Base-by-base conservation (phyloP, 805 yeast genomes). In the Ogataea nakhonphanomensis region DNA sequence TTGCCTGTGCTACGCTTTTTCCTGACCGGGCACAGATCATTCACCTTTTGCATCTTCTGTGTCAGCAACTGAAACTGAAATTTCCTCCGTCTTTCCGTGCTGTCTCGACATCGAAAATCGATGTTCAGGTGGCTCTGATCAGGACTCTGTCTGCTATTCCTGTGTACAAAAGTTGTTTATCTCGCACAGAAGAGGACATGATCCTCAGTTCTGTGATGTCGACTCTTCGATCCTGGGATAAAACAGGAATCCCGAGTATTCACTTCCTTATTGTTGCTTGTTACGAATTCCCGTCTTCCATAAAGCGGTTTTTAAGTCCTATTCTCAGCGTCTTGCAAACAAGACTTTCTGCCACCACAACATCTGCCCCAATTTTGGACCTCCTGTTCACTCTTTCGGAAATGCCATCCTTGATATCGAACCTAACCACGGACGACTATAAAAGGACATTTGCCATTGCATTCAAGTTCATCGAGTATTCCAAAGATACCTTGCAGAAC, bases 361-460 rank as follows among this genome's bases (percentile, higher is more conserved):
- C 91, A 2, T 73, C 82, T 45, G 76, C 86, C 5, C 89, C 84
- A 46, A 81, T 84, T 24, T 62, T 89, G 43, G 95, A 88, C 54
- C 84, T 89, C 49, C 64, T 88, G 40, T 59, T 79, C 45, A 74
- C 87, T 1, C 62, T 89, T 28, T 72, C 85, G 0, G 73, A 81
- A 40, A 70, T 83, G 30, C 89, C 91, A 0, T 61, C 76, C 2
- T 61, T 87, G 42, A 79, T 85, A 1, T 72, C 86, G 1, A 81
- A 81, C 51, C 82, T 87, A 55, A 83, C 85, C 3, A 70, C 73
- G 13, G 93, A 84, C 35, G 95, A 88, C 51, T 83, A 73, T 57
- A 82, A 80, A 52, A 69, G 89, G 33, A 86, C 87, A 2, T 85
- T 88, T 65, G 95, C 85, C 2, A 84, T 88, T 57, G 82, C 89